phyloP scores from a whole-genome alignment of 352 stramenopile species.

The Globisporangium yorkense region DNA sequence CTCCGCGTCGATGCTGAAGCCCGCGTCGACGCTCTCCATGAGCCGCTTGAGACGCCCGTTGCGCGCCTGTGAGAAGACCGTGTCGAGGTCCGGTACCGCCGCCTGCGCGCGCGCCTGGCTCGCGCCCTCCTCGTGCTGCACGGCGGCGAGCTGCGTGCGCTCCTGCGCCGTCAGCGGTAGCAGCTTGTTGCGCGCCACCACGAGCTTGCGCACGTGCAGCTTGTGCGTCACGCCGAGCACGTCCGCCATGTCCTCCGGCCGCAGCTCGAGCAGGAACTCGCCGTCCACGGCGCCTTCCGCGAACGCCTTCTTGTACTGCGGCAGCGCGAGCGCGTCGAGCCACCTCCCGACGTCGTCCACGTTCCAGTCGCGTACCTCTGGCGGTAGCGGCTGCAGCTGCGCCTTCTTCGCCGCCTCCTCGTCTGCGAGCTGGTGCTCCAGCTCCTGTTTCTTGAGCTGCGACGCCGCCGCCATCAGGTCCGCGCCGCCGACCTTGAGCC shows the following conservation, averaged over 20 bases:
- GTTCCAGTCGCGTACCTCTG: slow-evolving; percentile 72
- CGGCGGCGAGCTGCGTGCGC: slow-evolving; percentile 54
- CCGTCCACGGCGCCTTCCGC: slow-evolving; percentile 88
- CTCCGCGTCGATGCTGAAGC: slow-evolving; percentile 85
- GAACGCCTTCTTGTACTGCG: slow-evolving; percentile 90
- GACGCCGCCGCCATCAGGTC: slow-evolving; percentile 57
- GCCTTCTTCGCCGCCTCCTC: slow-evolving; percentile 53
- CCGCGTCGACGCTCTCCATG: slow-evolving; percentile 85
- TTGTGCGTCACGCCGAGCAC: slow-evolving; percentile 89
- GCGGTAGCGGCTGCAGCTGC: slow-evolving; percentile 59
- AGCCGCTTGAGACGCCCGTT: slow-evolving; percentile 88
- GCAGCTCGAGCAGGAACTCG: slow-evolving; percentile 89
- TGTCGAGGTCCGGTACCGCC: slow-evolving; percentile 47
- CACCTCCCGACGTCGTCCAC: slow-evolving; percentile 90
- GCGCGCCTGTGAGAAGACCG: slow-evolving; percentile 86
- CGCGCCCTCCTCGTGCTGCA: slow-evolving; percentile 46
- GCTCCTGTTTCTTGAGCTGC: slow-evolving; percentile 72
- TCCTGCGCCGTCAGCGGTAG: slow-evolving; percentile 78
- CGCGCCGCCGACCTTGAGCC: slow-evolving; percentile 50
- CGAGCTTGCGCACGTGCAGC: slow-evolving; percentile 89
- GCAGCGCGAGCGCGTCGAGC: slow-evolving; percentile 88
- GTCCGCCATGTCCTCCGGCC: slow-evolving; percentile 88
- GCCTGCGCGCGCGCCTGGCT: slow-evolving; percentile 20
- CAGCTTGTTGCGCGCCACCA: slow-evolving; percentile 84
- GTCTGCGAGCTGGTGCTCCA: slow-evolving; percentile 43